Conservation (phyloP, 2,329 filamentous ascomycete genomes). For the Hirsutella rhossiliensis region DNA sequence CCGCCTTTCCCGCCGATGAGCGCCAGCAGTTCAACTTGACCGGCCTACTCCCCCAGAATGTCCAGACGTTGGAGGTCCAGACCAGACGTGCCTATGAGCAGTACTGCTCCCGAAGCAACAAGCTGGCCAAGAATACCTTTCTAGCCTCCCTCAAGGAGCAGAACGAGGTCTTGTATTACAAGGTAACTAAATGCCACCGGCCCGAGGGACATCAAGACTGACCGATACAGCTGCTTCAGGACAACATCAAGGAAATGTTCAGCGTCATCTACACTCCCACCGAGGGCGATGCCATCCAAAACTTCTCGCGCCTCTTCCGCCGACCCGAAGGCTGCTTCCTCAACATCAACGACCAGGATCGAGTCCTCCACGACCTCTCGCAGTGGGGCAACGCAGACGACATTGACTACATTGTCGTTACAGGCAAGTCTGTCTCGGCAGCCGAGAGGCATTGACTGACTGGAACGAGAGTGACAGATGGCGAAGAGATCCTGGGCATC, state of each 20-base stretch:
- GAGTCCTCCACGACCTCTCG: constrained; percentile 52
- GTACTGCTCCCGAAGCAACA: constrained; percentile 49
- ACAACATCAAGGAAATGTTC: constrained; percentile 80
- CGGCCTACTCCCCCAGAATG: constrained; percentile 58
- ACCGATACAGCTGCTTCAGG: constrained; percentile 49
- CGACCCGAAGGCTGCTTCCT: constrained; percentile 72
- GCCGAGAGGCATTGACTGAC: not conserved
- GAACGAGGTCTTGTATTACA: constrained; percentile 73
- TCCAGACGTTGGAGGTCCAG: constrained; percentile 69
- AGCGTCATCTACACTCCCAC: constrained; percentile 85
- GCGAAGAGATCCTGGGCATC: constrained; percentile 70
- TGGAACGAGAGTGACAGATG: constrained; percentile 24
- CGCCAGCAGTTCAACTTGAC: constrained; percentile 57
- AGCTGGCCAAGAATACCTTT: constrained; percentile 78
- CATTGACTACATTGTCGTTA: constrained; percentile 81
- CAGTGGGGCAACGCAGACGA: constrained; percentile 61
- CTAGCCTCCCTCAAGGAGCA: constrained; percentile 77
- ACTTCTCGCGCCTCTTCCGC: constrained; percentile 69
- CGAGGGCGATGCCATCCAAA: constrained; percentile 77
- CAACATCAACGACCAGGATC: constrained; percentile 56
- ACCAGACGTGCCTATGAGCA: constrained; percentile 69
- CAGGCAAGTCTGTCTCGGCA: constrained; percentile 33
- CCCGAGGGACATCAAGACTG: not conserved
- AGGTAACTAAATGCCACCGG: constrained; percentile 27
- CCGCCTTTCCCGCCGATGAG: constrained; percentile 60